These are phyloP conservation scores for Solanum hybrid DNA, from an alignment of 305 asterid species.

Conservation along the genomic window DNA sequence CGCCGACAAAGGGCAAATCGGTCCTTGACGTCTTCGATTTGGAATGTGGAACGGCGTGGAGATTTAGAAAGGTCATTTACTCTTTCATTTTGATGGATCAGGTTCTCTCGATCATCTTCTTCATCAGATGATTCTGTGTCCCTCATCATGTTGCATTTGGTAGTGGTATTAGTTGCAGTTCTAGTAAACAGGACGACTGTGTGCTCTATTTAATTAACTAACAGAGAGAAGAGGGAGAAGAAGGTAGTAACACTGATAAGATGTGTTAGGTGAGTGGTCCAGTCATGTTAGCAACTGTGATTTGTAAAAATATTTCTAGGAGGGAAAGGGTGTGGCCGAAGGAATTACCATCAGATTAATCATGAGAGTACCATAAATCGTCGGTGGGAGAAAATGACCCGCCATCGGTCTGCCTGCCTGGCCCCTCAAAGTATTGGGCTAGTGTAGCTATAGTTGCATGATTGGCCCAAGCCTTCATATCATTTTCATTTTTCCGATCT, in stretches of 20 bases:
- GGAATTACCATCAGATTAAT: background rate
- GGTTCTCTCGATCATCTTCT: slow-evolving; percentile 71
- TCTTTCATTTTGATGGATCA: slow-evolving; percentile 53
- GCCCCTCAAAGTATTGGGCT: background rate
- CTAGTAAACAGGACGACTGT: background rate
- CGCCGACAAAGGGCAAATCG: slow-evolving; percentile 22
- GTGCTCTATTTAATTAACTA: background rate
- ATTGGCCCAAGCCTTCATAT: background rate
- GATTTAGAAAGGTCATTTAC: slow-evolving; percentile 32
- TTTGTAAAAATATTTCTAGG: background rate
- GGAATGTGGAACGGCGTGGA: slow-evolving; percentile 46
- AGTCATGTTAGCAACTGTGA: background rate
- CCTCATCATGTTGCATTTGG: slow-evolving; percentile 4
- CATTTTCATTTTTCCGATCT: background rate
- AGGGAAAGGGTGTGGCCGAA: slow-evolving; percentile 11
- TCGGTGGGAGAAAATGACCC: slow-evolving; percentile 48
- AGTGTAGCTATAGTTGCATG: too few species aligned
- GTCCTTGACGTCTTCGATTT: slow-evolving; percentile 40
- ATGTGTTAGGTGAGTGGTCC: background rate
- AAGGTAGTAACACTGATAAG: background rate
- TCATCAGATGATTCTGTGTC: slow-evolving; percentile 47
- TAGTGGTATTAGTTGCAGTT: background rate
- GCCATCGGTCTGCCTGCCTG: slow-evolving; percentile 5
- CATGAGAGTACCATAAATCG: background rate
- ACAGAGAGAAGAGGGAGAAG: background rate